These are phyloP conservation scores for Allodekkera sacchari DNA, from an alignment of 805 yeast genomes.

Conservation along the genomic window DNA sequence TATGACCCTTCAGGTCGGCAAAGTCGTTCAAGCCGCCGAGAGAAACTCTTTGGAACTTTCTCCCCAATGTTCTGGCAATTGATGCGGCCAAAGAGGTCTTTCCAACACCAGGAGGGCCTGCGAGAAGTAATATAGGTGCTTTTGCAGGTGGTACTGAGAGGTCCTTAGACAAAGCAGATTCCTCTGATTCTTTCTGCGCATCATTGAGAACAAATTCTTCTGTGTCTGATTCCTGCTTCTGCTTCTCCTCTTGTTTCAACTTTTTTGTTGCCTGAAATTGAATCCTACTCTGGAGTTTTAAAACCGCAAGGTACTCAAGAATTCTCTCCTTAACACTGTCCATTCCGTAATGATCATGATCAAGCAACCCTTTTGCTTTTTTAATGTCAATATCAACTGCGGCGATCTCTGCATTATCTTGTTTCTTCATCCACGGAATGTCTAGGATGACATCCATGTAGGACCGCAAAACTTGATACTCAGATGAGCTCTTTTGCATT, in stretches of 20 bases:
- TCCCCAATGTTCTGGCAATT: constrained; percentile 62
- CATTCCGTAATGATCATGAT: constrained; percentile 74
- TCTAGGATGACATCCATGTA: constrained; percentile 61
- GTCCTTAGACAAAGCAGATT: not conserved
- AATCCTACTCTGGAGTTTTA: constrained; percentile 41
- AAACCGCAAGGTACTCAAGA: constrained; percentile 71
- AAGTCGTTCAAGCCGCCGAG: constrained; percentile 86
- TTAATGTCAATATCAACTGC: constrained; percentile 37
- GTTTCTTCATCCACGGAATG: constrained; percentile 42
- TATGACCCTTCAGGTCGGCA: constrained; percentile 83
- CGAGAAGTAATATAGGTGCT: constrained; percentile 72
- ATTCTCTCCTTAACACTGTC: constrained; percentile 66
- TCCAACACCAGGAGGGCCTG: constrained; percentile 94
- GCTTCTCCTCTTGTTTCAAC: not conserved
- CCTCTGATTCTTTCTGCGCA: not conserved
- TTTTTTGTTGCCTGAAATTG: constrained; percentile 1
- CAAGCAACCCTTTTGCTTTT: constrained; percentile 48
- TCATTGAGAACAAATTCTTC: not conserved
- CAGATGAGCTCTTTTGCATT: constrained; percentile 51
- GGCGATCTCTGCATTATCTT: constrained; percentile 18
- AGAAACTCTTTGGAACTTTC: constrained; percentile 72
- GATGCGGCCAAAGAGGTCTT: constrained; percentile 83
- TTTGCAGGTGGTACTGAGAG: constrained; percentile 7
- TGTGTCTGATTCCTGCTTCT: constrained; percentile 1
- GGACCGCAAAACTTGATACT: constrained; percentile 54